Percentiles rank a stretch among this genome's conserved stretches.
Evolutionary conservation across 176 grass and related monocot genomes (phyloP).

Genomic region (Raddia guianensis): DNA sequence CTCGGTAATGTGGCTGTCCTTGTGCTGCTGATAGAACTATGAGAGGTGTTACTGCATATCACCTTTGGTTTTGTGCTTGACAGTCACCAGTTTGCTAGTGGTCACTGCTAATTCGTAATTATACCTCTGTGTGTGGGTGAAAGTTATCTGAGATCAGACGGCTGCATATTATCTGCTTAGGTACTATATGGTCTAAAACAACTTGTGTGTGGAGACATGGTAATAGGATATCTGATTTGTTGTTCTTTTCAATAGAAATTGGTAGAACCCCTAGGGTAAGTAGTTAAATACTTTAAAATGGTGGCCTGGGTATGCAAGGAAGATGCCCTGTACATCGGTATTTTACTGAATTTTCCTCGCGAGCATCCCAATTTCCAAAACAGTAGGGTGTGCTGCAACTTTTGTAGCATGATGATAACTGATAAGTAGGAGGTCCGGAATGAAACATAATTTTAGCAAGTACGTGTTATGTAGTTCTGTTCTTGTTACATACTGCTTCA

Average conservation of each 20-base stretch:
- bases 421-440: not conserved
- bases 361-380: not conserved
- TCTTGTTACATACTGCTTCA: not conserved
- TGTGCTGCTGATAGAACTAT: not conserved
- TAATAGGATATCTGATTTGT: not conserved
- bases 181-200: not conserved
- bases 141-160: not conserved
- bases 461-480: not conserved
- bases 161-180: not conserved
- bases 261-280: not conserved
- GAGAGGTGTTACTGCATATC: not conserved
- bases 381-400: not conserved
- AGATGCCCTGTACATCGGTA: not conserved
- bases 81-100: not conserved
- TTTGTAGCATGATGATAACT: not conserved
- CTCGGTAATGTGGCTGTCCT: slow-evolving; percentile 48
- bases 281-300: not conserved
- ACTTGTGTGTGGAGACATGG: not conserved
- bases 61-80: not conserved
- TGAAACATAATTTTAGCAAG: not conserved
- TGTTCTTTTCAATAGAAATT: not conserved
- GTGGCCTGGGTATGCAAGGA: not conserved
- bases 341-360: not conserved
- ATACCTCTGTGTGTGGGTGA: not conserved
- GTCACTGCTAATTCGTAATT: not conserved